Percentiles rank a stretch among this genome's conserved stretches.
Evolutionary conservation across 2,329 filamentous ascomycete genomes (phyloP).

Genomic region (Xylaria sp.): DNA sequence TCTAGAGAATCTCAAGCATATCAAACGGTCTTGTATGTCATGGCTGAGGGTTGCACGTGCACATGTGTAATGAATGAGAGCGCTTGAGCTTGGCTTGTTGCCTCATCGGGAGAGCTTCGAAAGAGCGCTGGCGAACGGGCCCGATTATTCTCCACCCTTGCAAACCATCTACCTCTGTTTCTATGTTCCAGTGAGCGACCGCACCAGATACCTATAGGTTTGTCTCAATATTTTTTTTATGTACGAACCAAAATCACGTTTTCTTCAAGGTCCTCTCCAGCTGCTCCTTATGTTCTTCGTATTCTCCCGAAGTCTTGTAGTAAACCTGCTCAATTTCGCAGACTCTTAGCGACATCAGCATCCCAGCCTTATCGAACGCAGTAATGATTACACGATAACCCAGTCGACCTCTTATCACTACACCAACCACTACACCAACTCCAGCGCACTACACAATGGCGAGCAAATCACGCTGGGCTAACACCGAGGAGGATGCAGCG

Average conservation of each 20-base stretch:
- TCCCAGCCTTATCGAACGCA: neutral
- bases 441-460: no score
- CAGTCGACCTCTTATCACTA: neutral
- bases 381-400: constrained; percentile 16
- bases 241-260: neutral
- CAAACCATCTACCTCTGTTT: constrained; percentile 15
- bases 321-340: neutral
- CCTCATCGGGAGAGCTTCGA: constrained; percentile 29
- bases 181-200: no score
- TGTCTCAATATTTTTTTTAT: neutral
- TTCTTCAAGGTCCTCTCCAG: no score
- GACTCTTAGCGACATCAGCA: neutral
- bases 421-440: constrained; percentile 5
- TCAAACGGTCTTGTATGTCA: neutral
- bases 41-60: no score
- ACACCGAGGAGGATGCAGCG: constrained; percentile 79
- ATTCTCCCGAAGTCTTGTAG: neutral
- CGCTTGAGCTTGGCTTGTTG: constrained; percentile 10
- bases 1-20: no score
- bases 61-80: no score
- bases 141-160: constrained; percentile 35
- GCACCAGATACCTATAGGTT: constrained; percentile 1
- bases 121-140: constrained; percentile 19
- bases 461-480: constrained; percentile 83
- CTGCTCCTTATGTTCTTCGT: neutral